Evolutionary conservation across 805 yeast genomes (phyloP).

Genomic region (Sungouiozyma intestinalis): DNA sequence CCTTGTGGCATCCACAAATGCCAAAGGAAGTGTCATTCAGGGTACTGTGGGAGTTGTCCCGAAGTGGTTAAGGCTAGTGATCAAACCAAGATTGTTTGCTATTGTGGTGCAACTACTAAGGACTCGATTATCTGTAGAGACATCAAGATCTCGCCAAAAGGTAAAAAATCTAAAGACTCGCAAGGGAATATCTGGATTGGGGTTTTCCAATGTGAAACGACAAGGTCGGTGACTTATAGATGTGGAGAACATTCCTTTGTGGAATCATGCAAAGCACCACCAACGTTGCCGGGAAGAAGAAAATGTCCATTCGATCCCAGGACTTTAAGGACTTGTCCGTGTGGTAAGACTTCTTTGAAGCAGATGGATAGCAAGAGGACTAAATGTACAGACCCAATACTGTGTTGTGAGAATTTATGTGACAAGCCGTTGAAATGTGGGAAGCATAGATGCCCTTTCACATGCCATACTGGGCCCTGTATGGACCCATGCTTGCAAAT

Average conservation of each 20-base stretch:
- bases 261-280: slow-evolving; percentile 29
- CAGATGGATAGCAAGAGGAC: slow-evolving; percentile 35
- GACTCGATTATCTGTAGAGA: slow-evolving; percentile 27
- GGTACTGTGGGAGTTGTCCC: slow-evolving; percentile 69
- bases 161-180: slow-evolving; percentile 27
- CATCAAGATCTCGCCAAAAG: slow-evolving; percentile 33
- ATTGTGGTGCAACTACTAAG: slow-evolving; percentile 55
- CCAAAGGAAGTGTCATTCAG: slow-evolving; percentile 56
- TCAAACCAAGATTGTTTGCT: slow-evolving; percentile 39
- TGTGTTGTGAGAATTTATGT: slow-evolving; percentile 61
- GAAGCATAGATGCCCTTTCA: slow-evolving; percentile 50
- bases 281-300: slow-evolving; percentile 16
- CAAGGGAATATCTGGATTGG: slow-evolving; percentile 38
- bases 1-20: slow-evolving; percentile 72
- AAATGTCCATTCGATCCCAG: slow-evolving; percentile 59
- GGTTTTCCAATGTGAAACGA: slow-evolving; percentile 36
- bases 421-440: slow-evolving; percentile 62
- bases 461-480: slow-evolving; percentile 74
- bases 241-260: slow-evolving; percentile 61
- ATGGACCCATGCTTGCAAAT: slow-evolving; percentile 49
- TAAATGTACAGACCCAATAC: slow-evolving; percentile 67
- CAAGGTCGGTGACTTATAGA: slow-evolving; percentile 40
- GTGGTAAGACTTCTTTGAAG: slow-evolving; percentile 54
- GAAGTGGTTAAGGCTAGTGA: slow-evolving; percentile 27
- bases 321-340: slow-evolving; percentile 55